Conservation (phyloP, 2,329 filamentous ascomycete species). For the Pyrenochaeta sp. region DNA sequence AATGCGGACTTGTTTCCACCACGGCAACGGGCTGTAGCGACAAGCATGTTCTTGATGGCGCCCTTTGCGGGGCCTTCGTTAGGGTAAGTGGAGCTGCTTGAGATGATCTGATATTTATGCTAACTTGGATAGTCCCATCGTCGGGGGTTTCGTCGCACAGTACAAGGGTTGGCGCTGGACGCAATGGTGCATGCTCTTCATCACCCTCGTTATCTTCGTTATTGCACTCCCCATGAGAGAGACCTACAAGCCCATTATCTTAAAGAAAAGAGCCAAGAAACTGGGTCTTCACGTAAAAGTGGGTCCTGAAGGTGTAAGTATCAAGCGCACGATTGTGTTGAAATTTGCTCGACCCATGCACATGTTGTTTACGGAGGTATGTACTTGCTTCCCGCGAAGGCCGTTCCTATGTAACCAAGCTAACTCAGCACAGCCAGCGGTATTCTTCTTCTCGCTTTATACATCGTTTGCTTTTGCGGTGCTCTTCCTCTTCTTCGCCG, state of each 20-base stretch:
- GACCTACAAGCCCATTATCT: conserved; percentile 63
- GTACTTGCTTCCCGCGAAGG: background rate
- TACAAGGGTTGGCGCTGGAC: conserved; percentile 58
- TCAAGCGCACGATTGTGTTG: conserved; percentile 45
- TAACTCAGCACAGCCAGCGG: conserved; percentile 33
- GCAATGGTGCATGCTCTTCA: conserved; percentile 56
- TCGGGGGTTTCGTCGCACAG: conserved; percentile 55
- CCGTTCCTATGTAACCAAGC: background rate
- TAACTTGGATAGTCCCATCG: conserved; percentile 43
- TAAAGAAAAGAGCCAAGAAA: conserved; percentile 49
- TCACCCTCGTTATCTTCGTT: conserved; percentile 49
- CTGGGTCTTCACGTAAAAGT: conserved; percentile 34
- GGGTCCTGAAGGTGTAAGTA: conserved; percentile 11
- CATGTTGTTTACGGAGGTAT: conserved; percentile 50
- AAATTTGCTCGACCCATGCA: conserved; percentile 62
- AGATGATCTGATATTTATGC: background rate
- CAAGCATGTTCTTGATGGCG: conserved; percentile 50
- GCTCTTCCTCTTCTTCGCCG: conserved; percentile 48
- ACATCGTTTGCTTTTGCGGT: conserved; percentile 46
- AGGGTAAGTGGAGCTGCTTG: conserved; percentile 33
- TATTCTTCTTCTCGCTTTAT: conserved; percentile 47
- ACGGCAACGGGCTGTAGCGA: conserved; percentile 43
- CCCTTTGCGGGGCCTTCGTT: conserved; percentile 53
- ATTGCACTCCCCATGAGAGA: conserved; percentile 58
- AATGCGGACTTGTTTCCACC: conserved; percentile 51